Evolutionary conservation across 805 yeast genomes (phyloP).

Genomic region (Metschnikowia noctiluminum): DNA sequence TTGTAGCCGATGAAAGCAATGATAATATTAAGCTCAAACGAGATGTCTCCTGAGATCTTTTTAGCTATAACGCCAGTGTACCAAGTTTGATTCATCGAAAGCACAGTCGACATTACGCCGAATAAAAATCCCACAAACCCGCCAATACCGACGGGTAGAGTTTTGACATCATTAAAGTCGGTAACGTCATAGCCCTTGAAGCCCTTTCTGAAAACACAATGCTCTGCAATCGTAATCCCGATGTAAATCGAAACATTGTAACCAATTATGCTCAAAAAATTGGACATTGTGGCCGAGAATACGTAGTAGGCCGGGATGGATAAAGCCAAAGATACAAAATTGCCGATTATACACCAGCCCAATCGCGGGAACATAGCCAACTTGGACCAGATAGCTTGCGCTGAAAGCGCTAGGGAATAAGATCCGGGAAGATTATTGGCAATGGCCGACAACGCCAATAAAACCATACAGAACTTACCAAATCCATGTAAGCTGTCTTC

Average conservation of each 20-base stretch:
- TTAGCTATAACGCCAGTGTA: conserved; percentile 30
- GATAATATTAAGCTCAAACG: conserved; percentile 28
- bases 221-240: conserved; percentile 30
- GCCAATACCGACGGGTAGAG: conserved; percentile 30
- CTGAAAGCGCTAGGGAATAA: conserved; percentile 29
- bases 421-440: conserved; percentile 35
- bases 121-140: conserved; percentile 27
- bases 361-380: conserved; percentile 31
- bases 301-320: conserved; percentile 35
- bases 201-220: conserved; percentile 26
- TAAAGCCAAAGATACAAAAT: conserved; percentile 29
- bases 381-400: conserved; percentile 31
- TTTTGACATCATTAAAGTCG: conserved; percentile 21
- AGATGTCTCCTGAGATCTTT: conserved; percentile 27
- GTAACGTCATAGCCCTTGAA: conserved; percentile 25
- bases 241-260: conserved; percentile 33
- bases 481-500: conserved; percentile 28
- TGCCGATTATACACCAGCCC: conserved; percentile 34
- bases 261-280: conserved; percentile 31
- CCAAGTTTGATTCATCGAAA: conserved; percentile 35
- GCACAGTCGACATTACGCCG: conserved; percentile 32
- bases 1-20: conserved; percentile 29
- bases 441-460: conserved; percentile 29
- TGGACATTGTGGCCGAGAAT: conserved; percentile 28
- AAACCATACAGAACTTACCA: conserved; percentile 30